Percentiles rank a stretch among this genome's conserved stretches.
Evolutionary conservation across 2,329 filamentous ascomycete genomes (phyloP).

Genomic region (Cordyceps cateniannulata): DNA sequence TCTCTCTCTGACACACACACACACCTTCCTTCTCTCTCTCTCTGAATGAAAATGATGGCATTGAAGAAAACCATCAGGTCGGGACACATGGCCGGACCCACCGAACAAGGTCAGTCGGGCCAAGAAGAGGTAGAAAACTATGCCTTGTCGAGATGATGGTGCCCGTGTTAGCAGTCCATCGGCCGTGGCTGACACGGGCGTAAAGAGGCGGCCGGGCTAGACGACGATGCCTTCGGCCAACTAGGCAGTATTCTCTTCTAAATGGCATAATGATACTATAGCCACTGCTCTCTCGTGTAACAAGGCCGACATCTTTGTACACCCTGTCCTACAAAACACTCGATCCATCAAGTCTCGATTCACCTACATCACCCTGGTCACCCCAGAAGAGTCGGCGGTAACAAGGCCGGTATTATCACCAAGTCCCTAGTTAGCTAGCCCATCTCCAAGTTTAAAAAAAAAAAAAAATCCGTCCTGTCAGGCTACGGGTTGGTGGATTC

Average conservation of each 20-base stretch:
- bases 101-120: neutral
- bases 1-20: neutral
- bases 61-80: neutral
- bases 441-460: too few species aligned
- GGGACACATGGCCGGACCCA: slow-evolving; percentile 4
- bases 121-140: neutral
- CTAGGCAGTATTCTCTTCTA: too few species aligned
- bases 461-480: neutral
- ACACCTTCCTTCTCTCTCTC: neutral
- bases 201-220: neutral
- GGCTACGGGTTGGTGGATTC: neutral
- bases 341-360: too few species aligned
- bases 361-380: too few species aligned
- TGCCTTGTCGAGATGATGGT: too few species aligned
- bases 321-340: too few species aligned
- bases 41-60: neutral
- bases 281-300: too few species aligned
- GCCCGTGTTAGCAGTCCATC: neutral
- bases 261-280: too few species aligned
- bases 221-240: neutral
- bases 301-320: too few species aligned
- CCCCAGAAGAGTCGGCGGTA: neutral
- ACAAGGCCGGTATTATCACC: too few species aligned
- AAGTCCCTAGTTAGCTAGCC: too few species aligned
- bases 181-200: neutral